These are phyloP conservation scores for Moringa oleifera DNA, from an alignment of 345 rosid species.

Conservation along the genomic window DNA sequence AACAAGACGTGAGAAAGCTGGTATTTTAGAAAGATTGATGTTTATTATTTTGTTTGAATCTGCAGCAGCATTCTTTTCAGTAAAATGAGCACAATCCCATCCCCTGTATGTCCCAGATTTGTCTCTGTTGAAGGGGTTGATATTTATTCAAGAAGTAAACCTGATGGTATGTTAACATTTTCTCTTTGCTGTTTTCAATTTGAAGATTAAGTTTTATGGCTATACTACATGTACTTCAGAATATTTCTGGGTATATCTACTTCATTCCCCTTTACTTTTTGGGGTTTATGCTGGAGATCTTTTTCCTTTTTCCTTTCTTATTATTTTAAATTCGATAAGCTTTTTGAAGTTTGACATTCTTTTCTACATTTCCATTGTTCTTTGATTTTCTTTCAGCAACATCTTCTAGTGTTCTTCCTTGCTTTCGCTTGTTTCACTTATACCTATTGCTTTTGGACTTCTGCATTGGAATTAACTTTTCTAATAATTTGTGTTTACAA, in stretches of 20 bases:
- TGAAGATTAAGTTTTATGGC: too few species aligned
- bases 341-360: background rate
- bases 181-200: background rate
- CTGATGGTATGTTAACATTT: conserved; percentile 37
- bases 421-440: background rate
- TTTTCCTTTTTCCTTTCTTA: background rate
- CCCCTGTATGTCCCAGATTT: conserved; percentile 45
- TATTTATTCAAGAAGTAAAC: conserved; percentile 26
- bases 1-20: background rate
- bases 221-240: background rate
- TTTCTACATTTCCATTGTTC: background rate
- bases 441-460: background rate
- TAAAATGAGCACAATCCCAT: conserved; percentile 43
- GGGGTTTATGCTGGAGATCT: background rate
- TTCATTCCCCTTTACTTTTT: background rate
- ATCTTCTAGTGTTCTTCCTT: too few species aligned
- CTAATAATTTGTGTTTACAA: too few species aligned
- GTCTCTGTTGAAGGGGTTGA: conserved; percentile 46
- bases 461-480: background rate
- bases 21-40: background rate
- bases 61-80: conserved; percentile 21
- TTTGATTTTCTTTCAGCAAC: background rate
- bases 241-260: background rate
- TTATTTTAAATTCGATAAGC: too few species aligned
- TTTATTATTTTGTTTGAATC: background rate